Evolutionary conservation across 306 rosid genomes (phyloP), one percentile per base, ranked within the genome.

Genomic region (Chamaecrista fasciculata): DNA sequence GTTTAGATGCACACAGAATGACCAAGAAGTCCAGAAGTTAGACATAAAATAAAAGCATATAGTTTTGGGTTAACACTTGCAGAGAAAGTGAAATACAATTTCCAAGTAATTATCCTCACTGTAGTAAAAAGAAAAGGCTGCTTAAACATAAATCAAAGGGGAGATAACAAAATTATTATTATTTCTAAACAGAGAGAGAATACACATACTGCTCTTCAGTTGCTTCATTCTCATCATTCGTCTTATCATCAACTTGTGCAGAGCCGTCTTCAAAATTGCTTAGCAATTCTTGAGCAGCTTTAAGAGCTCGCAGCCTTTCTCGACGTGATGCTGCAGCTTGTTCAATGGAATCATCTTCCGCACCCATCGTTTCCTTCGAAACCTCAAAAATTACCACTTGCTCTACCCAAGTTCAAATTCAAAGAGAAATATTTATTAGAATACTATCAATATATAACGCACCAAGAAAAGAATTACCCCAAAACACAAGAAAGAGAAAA

Each of bases 261-360:
- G 80, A 56, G 3, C 78, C 72, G 24, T 75, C 87, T 49, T 92
- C 96, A 4, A 96, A 84, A 58, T 84, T 70, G 75, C 10, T 84
- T 31, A 81, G 68, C 44, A 94, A 79, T 58, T 88, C 83, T 33
- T 85, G 92, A 15, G 99, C 97, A 18, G 92, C 86, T 76, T 84
- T 86, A 5, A 91, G 90, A 19, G 99, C 89, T 40, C 58, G 84
- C 6, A 91, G 80, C 76, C 95, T 88, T 75, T 94, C 99, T 20
- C 82, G 81, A 46, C 99, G 97, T 0, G 86, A 82, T 3, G 89
- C 82, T n/a, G 71, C 94, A 28, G 81, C 84, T 86, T 83, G 84
- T 36, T 90, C 95, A 36, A 88, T 51, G 25, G 96, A 83, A 12
- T 81, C 89, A 0, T 87, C 95, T 77, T 88, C 95, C 18, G 39